phyloP scores from a whole-genome alignment of 805 yeast species.

The Wickerhamiella kurtzmanii region DNA sequence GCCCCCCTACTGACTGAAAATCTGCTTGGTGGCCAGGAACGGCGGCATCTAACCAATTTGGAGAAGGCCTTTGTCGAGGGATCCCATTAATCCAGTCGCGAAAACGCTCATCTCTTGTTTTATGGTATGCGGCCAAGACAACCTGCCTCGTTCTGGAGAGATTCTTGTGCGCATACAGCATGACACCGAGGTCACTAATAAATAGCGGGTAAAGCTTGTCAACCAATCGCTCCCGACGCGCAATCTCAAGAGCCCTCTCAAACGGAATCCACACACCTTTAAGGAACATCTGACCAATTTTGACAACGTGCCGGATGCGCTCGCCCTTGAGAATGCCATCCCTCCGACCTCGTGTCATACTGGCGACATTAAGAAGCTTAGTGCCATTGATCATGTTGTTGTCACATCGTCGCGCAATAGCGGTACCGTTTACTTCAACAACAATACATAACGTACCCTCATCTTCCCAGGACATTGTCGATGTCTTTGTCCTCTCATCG shows the following conservation, averaged over 20 bases:
- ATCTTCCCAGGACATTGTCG: slow-evolving; percentile 17
- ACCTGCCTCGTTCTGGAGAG: slow-evolving; percentile 25
- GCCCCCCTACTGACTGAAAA: not conserved
- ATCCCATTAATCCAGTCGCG: slow-evolving; percentile 14
- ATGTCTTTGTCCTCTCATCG: not conserved
- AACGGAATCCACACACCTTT: slow-evolving; percentile 22
- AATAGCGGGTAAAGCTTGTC: slow-evolving; percentile 18
- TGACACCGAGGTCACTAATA: slow-evolving; percentile 16
- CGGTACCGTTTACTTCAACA: slow-evolving; percentile 10
- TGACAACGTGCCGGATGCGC: slow-evolving; percentile 18
- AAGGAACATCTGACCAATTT: slow-evolving; percentile 18
- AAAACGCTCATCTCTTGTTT: slow-evolving; percentile 17
- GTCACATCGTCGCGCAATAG: slow-evolving; percentile 18
- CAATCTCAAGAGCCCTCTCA: slow-evolving; percentile 19
- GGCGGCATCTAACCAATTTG: not conserved
- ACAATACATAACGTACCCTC: slow-evolving; percentile 17
- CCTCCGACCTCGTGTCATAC: slow-evolving; percentile 18
- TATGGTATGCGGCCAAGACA: slow-evolving; percentile 21
- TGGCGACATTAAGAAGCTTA: slow-evolving; percentile 17
- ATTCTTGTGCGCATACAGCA: slow-evolving; percentile 26
- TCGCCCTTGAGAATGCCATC: slow-evolving; percentile 20
- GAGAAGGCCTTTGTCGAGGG: slow-evolving; percentile 2
- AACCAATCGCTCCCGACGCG: slow-evolving; percentile 11
- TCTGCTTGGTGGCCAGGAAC: not conserved
- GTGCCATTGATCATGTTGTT: slow-evolving; percentile 23